Percentiles rank a stretch among this genome's conserved stretches.
Evolutionary conservation across 495 filamentous ascomycete genomes (phyloP).

Genomic region (Daldinia vernicosa): DNA sequence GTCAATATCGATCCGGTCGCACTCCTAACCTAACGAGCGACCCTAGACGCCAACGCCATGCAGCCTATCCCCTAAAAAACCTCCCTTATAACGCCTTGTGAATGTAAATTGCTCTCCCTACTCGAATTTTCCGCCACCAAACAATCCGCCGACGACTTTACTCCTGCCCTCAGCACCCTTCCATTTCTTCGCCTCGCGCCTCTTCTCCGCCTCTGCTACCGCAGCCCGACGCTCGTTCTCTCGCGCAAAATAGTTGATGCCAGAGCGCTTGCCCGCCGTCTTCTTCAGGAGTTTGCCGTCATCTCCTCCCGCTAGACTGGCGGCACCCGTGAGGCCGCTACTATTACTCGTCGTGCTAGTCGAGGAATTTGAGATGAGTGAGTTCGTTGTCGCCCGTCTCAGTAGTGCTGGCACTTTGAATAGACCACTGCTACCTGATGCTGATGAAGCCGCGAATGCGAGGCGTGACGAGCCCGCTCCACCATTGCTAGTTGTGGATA

Average conservation of each 20-base stretch:
- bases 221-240: constrained; percentile 70
- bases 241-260: constrained; percentile 82
- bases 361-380: constrained; percentile 49
- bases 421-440: constrained; percentile 43
- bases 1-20: background rate
- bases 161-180: constrained; percentile 66
- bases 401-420: constrained; percentile 84
- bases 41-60: constrained; percentile 8
- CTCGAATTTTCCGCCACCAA: constrained; percentile 61
- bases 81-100: background rate
- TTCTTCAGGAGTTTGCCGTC: constrained; percentile 71
- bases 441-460: constrained; percentile 67
- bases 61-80: background rate
- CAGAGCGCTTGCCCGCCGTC: constrained; percentile 65
- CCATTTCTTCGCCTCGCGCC: constrained; percentile 72
- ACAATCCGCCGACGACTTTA: constrained; percentile 59
- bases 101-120: constrained; percentile 24
- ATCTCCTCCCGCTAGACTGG: constrained; percentile 48
- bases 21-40: background rate
- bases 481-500: constrained; percentile 33
- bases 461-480: constrained; percentile 51
- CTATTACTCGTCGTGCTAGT: constrained; percentile 47
- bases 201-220: constrained; percentile 67
- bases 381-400: constrained; percentile 77
- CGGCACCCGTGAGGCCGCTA: constrained; percentile 50